Evolutionary conservation across 1,284 basidiomycete genomes (phyloP).

Genomic region (Ganoderma resinaceum): DNA sequence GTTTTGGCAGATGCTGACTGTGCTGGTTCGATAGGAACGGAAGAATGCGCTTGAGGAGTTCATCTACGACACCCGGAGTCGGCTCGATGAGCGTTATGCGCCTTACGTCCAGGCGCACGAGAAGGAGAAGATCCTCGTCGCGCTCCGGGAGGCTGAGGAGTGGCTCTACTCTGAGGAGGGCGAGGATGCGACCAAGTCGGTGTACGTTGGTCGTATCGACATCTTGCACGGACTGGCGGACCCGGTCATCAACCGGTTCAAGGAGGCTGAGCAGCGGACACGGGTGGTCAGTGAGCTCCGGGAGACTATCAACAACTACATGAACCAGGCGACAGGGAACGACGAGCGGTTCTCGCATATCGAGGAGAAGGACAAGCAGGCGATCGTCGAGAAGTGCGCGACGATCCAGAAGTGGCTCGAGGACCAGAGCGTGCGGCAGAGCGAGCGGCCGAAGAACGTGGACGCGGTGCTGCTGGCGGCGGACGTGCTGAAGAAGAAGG

Average conservation of each 20-base stretch:
- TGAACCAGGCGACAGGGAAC: slow-evolving; percentile 78
- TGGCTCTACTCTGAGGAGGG: slow-evolving; percentile 97
- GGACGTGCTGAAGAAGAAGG: slow-evolving; percentile 88
- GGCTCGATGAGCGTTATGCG: slow-evolving; percentile 88
- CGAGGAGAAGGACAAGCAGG: slow-evolving; percentile 84
- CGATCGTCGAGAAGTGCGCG: slow-evolving; percentile 82
- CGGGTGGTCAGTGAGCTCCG: slow-evolving; percentile 77
- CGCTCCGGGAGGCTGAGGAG: slow-evolving; percentile 84
- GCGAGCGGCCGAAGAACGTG: slow-evolving; percentile 86
- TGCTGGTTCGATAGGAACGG: slow-evolving; percentile 66
- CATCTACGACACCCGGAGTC: slow-evolving; percentile 92
- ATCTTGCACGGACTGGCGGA: slow-evolving; percentile 84
- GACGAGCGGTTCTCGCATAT: slow-evolving; percentile 92
- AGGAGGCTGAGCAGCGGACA: slow-evolving; percentile 83
- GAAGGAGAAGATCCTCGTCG: slow-evolving; percentile 76
- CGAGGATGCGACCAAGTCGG: slow-evolving; percentile 91
- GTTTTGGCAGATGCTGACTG: slow-evolving; percentile 12
- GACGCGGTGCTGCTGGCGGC: slow-evolving; percentile 82
- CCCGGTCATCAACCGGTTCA: slow-evolving; percentile 82
- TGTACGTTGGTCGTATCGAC: slow-evolving; percentile 72
- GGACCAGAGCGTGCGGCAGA: slow-evolving; percentile 85
- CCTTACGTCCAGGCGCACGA: slow-evolving; percentile 76
- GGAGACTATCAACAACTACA: slow-evolving; percentile 86
- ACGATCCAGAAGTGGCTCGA: slow-evolving; percentile 93
- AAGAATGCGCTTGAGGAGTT: slow-evolving; percentile 98